Conservation (phyloP, 2,329 filamentous ascomycete species). For the Gliomastix tumulicola region DNA sequence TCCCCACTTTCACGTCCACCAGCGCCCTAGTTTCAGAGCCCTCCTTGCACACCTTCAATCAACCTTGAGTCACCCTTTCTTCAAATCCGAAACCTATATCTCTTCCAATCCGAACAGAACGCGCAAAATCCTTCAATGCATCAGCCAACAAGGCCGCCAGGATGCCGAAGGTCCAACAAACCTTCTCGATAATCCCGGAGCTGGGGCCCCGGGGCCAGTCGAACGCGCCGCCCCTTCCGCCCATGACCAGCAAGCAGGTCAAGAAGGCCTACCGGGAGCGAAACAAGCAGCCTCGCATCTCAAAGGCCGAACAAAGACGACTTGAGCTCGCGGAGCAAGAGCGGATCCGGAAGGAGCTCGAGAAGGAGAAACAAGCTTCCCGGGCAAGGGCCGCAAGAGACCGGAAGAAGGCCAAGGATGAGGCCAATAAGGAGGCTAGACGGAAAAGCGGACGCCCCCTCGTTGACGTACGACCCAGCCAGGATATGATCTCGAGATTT, state of each 20-base stretch:
- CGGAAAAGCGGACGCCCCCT: slow-evolving; percentile 45
- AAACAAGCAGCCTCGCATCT: slow-evolving; percentile 26
- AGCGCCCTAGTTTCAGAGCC: no score
- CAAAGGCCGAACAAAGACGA: slow-evolving; percentile 27
- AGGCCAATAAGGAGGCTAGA: slow-evolving; percentile 39
- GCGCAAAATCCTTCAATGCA: no score
- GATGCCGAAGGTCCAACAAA: slow-evolving; percentile 31
- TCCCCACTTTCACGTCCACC: no score
- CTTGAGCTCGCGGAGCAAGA: slow-evolving; percentile 43
- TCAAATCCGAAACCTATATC: no score
- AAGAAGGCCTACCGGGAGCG: slow-evolving; percentile 28
- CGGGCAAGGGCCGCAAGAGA: slow-evolving; percentile 44
- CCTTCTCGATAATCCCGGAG: slow-evolving; percentile 34
- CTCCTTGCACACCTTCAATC: no score
- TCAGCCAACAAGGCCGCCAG: no score
- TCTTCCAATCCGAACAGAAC: no score
- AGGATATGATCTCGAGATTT: slow-evolving; percentile 50
- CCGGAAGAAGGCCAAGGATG: slow-evolving; percentile 48
- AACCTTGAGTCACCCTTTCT: no score
- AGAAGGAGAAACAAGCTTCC: slow-evolving; percentile 38
- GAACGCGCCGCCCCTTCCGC: slow-evolving; percentile 9
- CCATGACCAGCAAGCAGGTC: slow-evolving; percentile 35
- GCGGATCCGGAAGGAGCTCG: slow-evolving; percentile 43
- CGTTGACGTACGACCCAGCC: slow-evolving; percentile 47
- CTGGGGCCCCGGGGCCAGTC: slow-evolving; percentile 6